Percentiles rank a stretch among this genome's conserved stretches.
Evolutionary conservation across 1,284 basidiomycete genomes (phyloP).

Genomic region (Naganishia sp.): DNA sequence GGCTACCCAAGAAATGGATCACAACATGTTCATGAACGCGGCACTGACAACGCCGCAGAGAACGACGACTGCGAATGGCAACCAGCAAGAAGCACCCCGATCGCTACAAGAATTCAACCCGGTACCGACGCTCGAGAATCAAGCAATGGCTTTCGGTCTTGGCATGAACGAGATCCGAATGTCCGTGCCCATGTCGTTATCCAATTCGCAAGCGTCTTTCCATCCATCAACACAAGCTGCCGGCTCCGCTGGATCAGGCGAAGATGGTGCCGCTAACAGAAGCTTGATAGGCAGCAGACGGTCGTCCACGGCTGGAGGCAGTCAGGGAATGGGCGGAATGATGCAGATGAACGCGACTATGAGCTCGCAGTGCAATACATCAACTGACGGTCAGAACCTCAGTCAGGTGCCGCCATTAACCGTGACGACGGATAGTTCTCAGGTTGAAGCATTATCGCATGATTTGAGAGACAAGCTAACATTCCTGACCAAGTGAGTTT

Average conservation of each 20-base stretch:
- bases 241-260: constrained; percentile 3
- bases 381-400: not conserved
- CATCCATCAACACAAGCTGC: not conserved
- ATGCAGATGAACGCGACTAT: constrained; percentile 16
- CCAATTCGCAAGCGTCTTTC: constrained; percentile 25
- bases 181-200: constrained; percentile 18
- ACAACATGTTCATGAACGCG: constrained; percentile 22
- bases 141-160: constrained; percentile 26
- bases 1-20: constrained; percentile 6
- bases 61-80: not conserved
- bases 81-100: constrained; percentile 10
- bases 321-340: constrained; percentile 1
- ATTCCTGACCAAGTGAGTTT: constrained; percentile 29
- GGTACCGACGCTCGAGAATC: constrained; percentile 30
- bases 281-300: constrained; percentile 18
- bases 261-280: constrained; percentile 5
- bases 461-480: constrained; percentile 31
- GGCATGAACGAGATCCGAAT: constrained; percentile 26
- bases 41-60: constrained; percentile 20
- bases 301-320: constrained; percentile 7
- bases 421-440: constrained; percentile 6
- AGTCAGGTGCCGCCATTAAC: constrained; percentile 2
- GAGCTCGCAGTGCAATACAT: constrained; percentile 6
- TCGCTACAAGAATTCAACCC: constrained; percentile 23
- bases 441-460: constrained; percentile 22